These are phyloP conservation scores for Echium plantagineum DNA, from an alignment of 257 asterid genomes.

Conservation along the genomic window DNA sequence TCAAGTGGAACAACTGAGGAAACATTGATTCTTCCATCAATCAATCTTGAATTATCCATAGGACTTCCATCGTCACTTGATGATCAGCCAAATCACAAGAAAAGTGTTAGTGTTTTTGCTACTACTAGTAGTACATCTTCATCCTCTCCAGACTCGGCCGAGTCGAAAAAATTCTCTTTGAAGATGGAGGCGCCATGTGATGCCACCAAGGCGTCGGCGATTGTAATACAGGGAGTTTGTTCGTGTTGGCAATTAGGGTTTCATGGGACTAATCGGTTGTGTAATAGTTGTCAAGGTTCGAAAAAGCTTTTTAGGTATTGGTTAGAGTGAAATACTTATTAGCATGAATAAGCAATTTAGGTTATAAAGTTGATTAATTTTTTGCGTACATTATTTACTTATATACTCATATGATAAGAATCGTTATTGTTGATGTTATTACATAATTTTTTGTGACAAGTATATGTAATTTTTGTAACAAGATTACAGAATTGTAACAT, in stretches of 20 bases:
- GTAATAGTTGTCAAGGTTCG: conserved; percentile 43
- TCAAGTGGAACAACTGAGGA: conserved; percentile 75
- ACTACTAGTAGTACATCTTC: conserved; percentile 7
- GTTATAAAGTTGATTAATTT: neutral
- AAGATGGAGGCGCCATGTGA: conserved; percentile 8
- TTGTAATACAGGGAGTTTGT: conserved; percentile 28
- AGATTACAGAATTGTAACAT: too few relatives aligned
- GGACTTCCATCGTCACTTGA: conserved; percentile 31
- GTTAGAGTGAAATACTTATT: conserved; percentile 7
- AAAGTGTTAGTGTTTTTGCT: neutral
- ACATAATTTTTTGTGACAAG: too few relatives aligned
- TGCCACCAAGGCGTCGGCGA: conserved; percentile 9
- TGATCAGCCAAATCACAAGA: too few relatives aligned
- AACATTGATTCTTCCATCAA: conserved; percentile 16
- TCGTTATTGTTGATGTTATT: too few relatives aligned
- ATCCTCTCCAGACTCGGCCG: conserved; percentile 15
- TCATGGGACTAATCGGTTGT: conserved; percentile 22
- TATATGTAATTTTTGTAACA: too few relatives aligned
- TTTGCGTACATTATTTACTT: neutral
- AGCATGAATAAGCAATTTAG: neutral
- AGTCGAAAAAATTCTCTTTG: conserved; percentile 25
- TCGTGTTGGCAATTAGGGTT: conserved; percentile 52
- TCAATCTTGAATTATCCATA: conserved; percentile 58
- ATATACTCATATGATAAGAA: neutral
- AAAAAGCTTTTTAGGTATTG: conserved; percentile 31